phyloP scores from a whole-genome alignment of 2,329 filamentous ascomycete species.

The Colletotrichum coccodes region DNA sequence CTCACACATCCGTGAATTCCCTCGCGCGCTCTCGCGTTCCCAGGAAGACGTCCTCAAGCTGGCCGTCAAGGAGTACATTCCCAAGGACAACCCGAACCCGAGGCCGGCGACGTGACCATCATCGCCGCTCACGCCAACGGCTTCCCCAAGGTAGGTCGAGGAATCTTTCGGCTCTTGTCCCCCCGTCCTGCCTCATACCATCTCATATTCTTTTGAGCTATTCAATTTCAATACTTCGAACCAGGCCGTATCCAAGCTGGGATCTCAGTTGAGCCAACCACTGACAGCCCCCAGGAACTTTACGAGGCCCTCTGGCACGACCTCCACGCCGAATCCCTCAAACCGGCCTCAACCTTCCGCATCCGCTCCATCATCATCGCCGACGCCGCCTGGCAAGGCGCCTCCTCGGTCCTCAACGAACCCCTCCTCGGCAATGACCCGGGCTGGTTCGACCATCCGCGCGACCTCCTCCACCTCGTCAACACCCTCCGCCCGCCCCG shows the following conservation, averaged over 20 bases:
- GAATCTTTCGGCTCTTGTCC: too few species aligned
- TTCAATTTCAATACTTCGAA: neutral
- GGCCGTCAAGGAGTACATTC: conserved; percentile 89
- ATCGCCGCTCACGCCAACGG: conserved; percentile 91
- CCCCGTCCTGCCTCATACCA: conserved; percentile 11
- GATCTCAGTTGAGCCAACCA: neutral
- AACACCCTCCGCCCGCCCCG: conserved; percentile 85
- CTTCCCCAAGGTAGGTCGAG: conserved; percentile 78
- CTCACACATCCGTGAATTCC: conserved; percentile 85
- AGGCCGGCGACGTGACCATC: conserved; percentile 83
- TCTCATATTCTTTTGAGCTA: neutral
- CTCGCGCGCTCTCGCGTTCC: conserved; percentile 74
- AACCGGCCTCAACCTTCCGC: conserved; percentile 60
- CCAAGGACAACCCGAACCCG: conserved; percentile 74
- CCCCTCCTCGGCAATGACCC: conserved; percentile 81
- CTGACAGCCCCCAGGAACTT: conserved; percentile 69
- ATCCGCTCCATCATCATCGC: conserved; percentile 91
- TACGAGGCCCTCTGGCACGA: conserved; percentile 95
- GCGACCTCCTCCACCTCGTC: conserved; percentile 86
- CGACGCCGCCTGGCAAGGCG: conserved; percentile 87
- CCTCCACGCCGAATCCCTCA: conserved; percentile 67
- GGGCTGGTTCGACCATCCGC: conserved; percentile 83
- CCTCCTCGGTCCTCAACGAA: conserved; percentile 83
- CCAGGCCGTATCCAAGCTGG: neutral
- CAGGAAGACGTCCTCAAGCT: conserved; percentile 81